phyloP scores from a whole-genome alignment of 345 rosid genomes.

The Populus alba region DNA sequence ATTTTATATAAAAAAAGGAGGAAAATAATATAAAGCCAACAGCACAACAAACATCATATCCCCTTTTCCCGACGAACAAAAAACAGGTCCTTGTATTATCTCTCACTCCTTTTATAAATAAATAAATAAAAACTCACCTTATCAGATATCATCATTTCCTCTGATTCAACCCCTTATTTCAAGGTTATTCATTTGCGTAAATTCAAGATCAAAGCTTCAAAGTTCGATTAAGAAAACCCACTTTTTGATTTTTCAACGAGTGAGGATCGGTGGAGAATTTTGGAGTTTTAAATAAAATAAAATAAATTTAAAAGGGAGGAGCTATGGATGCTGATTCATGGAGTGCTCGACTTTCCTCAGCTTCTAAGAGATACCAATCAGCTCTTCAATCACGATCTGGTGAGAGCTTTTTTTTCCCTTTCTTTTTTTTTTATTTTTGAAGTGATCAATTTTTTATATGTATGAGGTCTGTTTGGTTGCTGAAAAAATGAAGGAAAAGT shows the following conservation, averaged over 20 bases:
- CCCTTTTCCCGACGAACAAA: neutral
- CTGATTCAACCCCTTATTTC: neutral
- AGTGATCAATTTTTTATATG: neutral
- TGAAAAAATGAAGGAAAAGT: neutral
- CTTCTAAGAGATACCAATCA: conserved; percentile 76
- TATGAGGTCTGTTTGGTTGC: neutral
- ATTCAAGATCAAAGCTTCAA: conserved; percentile 5
- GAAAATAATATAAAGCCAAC: neutral
- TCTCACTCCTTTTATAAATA: conserved; percentile 8
- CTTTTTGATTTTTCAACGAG: neutral
- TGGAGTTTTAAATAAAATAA: neutral
- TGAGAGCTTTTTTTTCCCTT: conserved; percentile 28
- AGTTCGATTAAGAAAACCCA: conserved; percentile 1
- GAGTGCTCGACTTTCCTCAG: conserved; percentile 77
- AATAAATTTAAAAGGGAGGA: neutral
- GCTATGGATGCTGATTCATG: conserved; percentile 87
- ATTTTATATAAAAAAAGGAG: neutral
- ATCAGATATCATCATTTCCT: conserved; percentile 14
- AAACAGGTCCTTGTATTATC: conserved; percentile 4
- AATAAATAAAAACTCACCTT: neutral
- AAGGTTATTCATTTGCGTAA: neutral
- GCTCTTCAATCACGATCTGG: conserved; percentile 91
- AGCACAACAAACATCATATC: neutral
- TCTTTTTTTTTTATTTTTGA: neutral
- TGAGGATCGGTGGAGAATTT: neutral